Base-by-base conservation (phyloP, 257 asterid genomes). In the Gardenia jasminoides region DNA sequence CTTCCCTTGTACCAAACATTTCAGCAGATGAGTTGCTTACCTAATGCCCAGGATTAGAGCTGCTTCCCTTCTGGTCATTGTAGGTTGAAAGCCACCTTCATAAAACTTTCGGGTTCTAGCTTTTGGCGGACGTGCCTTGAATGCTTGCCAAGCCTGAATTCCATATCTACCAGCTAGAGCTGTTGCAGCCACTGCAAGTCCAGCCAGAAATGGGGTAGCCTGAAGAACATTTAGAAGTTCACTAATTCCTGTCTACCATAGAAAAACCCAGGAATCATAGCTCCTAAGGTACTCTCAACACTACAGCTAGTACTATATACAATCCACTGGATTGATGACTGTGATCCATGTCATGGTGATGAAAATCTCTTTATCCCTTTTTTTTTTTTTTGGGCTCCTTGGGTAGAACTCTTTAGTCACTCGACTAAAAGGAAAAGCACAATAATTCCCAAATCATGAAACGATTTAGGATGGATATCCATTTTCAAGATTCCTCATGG, bases 91-190 rank as follows among this genome's bases (percentile, higher is more conserved):
- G 72, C 89, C 87, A 28, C 87, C 87, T 80, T 78, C 89, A 61
- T 85, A 85, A 74, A 83, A 85, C 78, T 74, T 81, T 11, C 85
- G 87, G 46, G 78, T 31, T 67, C 67, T 80, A 74, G 84, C 19
- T 62, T 62, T 83, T 22, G 87, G 88, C 0, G 88, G 82, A 19
- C 90, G 71, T 44, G 86, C 36, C 85, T 78, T 84, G 73, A 86
- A 48, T 77, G 88, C 86, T 48, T 84, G 90, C 88, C 88, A 87
- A 33, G 90, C 85, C 72, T 78, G 90, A 70, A 87, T 84, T 7
- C 88, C 85, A 64, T 82, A 84, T 79, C 76, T 87, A 50, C 90
- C 86, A 65, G 85, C 85, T 69, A 82, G 66, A 78, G 90, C 90
- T 36, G 88, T 79, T 7, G 87, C 85, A 78, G 90, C 88, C 12